phyloP scores from a whole-genome alignment of 768 basidiomycete genomes.

The Leccinum ochraceum region DNA sequence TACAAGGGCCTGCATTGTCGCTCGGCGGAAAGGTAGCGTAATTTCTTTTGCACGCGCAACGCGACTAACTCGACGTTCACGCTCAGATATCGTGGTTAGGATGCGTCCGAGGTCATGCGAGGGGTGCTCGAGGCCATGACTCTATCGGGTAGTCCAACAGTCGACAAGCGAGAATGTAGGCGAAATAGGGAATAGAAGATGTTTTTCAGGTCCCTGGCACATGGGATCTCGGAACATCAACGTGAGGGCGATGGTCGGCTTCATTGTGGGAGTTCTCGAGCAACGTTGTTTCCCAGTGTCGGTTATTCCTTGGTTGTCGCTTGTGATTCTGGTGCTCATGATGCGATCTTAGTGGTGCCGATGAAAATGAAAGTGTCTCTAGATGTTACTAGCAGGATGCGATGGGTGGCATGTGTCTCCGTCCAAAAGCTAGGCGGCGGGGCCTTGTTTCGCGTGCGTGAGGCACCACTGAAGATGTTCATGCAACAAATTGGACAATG shows the following conservation, averaged over 20 bases:
- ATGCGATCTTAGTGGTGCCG: neutral
- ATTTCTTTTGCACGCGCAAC: neutral
- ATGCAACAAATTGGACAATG: neutral
- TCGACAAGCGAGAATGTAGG: too few species aligned
- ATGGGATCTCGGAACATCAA: too few species aligned
- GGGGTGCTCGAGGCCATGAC: too few species aligned
- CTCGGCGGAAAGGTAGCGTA: conserved; percentile 7
- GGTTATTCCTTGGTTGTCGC: neutral
- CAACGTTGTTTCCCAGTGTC: neutral
- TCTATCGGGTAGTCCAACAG: too few species aligned
- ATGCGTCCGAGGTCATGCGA: too few species aligned
- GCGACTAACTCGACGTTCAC: neutral
- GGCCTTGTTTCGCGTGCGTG: neutral
- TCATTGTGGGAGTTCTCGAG: neutral
- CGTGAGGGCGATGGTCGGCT: too few species aligned
- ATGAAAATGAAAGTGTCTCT: neutral
- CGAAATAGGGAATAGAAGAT: too few species aligned
- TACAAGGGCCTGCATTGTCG: conserved; percentile 2
- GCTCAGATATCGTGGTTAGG: too few species aligned
- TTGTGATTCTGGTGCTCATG: neutral
- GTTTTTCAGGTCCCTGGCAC: too few species aligned
- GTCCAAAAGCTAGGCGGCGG: too few species aligned
- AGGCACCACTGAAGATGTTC: neutral
- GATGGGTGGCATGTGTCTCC: too few species aligned
- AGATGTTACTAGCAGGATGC: too few species aligned